Evolutionary conservation across 805 yeast species (phyloP).

Genomic region (Wickerhamomyces rabaulensis): DNA sequence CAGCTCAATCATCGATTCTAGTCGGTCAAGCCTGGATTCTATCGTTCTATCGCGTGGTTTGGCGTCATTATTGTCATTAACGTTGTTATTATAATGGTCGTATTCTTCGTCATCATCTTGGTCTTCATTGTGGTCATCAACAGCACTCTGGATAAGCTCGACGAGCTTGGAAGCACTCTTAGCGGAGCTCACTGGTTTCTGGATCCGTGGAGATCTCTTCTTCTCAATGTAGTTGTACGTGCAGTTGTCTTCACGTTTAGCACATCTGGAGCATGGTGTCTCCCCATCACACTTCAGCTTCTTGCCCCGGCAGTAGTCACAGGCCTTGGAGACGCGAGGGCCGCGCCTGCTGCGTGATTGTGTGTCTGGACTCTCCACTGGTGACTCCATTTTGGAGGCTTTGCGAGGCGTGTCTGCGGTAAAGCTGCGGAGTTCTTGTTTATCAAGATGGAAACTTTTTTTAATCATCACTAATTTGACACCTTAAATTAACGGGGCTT

Average conservation of each 20-base stretch:
- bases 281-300: constrained; percentile 77
- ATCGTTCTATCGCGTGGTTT: neutral
- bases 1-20: constrained; percentile 1
- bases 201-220: constrained; percentile 20
- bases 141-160: neutral
- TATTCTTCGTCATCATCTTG: neutral
- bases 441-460: too few species aligned
- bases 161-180: neutral
- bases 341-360: neutral
- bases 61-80: constrained; percentile 5
- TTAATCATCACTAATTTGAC: too few species aligned
- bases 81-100: constrained; percentile 6
- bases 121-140: neutral
- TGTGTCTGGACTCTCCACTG: neutral
- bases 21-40: constrained; percentile 2
- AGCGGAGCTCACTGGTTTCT: neutral
- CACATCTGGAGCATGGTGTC: constrained; percentile 75
- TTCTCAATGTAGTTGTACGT: constrained; percentile 73
- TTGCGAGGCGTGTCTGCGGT: neutral
- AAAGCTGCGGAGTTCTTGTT: too few species aligned
- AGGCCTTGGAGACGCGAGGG: constrained; percentile 36
- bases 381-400: neutral
- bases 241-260: constrained; percentile 74
- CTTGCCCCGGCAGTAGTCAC: constrained; percentile 52
- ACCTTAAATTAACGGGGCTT: too few species aligned